Percentiles rank a stretch among this genome's conserved stretches.
phyloP scores from a whole-genome alignment of 257 asterid genomes.

The Phtheirospermum japonicum region DNA sequence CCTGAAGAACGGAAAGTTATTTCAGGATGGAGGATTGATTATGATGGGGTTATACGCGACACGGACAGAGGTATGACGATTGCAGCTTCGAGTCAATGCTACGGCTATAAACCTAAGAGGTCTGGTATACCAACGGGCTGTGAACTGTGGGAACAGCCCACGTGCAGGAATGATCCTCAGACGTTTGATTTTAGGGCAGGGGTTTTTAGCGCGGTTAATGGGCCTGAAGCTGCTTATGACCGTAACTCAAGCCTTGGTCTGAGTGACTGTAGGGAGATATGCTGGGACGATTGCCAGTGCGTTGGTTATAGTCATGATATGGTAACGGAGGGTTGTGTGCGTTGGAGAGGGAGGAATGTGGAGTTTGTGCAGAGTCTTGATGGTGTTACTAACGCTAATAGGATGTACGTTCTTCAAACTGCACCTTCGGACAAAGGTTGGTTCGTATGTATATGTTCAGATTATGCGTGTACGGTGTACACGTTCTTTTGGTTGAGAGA shows the following conservation, averaged over 20 bases:
- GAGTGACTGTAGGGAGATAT: conserved; percentile 40
- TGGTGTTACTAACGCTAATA: neutral
- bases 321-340: conserved; percentile 24
- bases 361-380: too few species aligned
- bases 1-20: neutral
- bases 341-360: conserved; percentile 39
- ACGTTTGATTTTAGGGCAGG: conserved; percentile 16
- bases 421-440: conserved; percentile 23
- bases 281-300: conserved; percentile 45
- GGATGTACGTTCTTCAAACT: conserved; percentile 23
- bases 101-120: conserved; percentile 17
- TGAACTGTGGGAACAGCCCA: conserved; percentile 32
- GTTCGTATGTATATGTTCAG: too few species aligned
- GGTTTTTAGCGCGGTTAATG: too few species aligned
- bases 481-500: too few species aligned
- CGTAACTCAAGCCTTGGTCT: conserved; percentile 27
- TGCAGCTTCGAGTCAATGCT: conserved; percentile 24
- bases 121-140: conserved; percentile 21
- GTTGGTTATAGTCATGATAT: conserved; percentile 17
- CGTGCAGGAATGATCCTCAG: conserved; percentile 25
- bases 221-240: neutral
- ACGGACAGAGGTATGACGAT: neutral
- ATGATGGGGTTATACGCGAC: conserved; percentile 24
- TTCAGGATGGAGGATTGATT: conserved; percentile 30
- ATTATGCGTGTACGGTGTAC: too few species aligned